phyloP scores from a whole-genome alignment of 2,329 filamentous ascomycete species.

The Neonectria magnoliae region DNA sequence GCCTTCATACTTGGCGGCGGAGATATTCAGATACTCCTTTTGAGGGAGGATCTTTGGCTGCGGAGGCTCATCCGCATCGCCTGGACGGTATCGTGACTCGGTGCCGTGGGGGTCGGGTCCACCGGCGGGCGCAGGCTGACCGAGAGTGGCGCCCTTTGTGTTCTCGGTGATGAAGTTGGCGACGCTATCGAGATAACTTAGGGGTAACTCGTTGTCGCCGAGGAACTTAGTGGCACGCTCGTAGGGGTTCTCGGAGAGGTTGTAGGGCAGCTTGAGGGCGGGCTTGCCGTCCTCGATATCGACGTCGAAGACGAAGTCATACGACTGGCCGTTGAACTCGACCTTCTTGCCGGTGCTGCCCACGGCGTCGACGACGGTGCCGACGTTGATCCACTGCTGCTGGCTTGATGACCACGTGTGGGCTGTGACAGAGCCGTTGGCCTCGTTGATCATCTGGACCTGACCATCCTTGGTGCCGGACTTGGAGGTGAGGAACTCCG shows the following conservation, averaged over 20 bases:
- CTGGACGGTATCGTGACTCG: slow-evolving; percentile 82
- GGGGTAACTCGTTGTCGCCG: slow-evolving; percentile 85
- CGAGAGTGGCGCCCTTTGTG: slow-evolving; percentile 86
- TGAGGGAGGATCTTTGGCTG: slow-evolving; percentile 76
- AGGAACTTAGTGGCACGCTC: slow-evolving; percentile 93
- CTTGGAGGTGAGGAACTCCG: slow-evolving; percentile 84
- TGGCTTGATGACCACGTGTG: slow-evolving; percentile 84
- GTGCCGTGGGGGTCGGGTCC: slow-evolving; percentile 80
- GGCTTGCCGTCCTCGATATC: slow-evolving; percentile 96
- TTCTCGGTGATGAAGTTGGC: slow-evolving; percentile 93
- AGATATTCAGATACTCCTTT: slow-evolving; percentile 80
- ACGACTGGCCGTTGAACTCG: slow-evolving; percentile 83
- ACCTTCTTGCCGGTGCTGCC: slow-evolving; percentile 84
- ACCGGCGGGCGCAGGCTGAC: slow-evolving; percentile 62
- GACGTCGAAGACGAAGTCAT: slow-evolving; percentile 96
- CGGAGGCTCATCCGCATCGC: slow-evolving; percentile 53
- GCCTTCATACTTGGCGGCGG: slow-evolving; percentile 75
- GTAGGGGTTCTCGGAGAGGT: slow-evolving; percentile 91
- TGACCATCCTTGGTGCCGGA: slow-evolving; percentile 96
- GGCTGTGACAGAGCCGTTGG: slow-evolving; percentile 83
- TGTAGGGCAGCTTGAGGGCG: slow-evolving; percentile 92
- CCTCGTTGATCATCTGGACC: slow-evolving; percentile 88
- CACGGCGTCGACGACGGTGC: slow-evolving; percentile 91
- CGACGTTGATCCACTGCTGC: slow-evolving; percentile 84
- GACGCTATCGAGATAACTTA: slow-evolving; percentile 89